Evolutionary conservation across 2,329 filamentous ascomycete genomes (phyloP).

Genomic region (Phyllosticta citrichinensis): DNA sequence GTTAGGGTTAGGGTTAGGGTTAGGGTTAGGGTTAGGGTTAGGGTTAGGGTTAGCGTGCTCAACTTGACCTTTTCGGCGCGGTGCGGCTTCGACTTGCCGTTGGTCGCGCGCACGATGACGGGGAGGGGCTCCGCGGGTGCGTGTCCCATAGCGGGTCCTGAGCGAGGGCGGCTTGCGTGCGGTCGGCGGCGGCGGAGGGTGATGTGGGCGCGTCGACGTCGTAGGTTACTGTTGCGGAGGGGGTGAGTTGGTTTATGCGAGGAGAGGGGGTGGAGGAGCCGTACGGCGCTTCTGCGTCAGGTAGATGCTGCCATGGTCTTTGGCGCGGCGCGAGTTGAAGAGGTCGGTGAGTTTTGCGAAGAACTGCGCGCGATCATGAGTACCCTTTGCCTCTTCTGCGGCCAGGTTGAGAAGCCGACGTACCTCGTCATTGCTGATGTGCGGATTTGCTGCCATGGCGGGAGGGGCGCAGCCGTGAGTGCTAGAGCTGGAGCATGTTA

Average conservation of each 20-base stretch:
- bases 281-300: constrained; percentile 68
- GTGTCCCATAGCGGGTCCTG: constrained; percentile 50
- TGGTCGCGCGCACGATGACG: constrained; percentile 72
- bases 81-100: constrained; percentile 53
- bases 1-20: too few species aligned
- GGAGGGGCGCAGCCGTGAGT: constrained; percentile 1
- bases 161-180: not conserved
- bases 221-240: constrained; percentile 27
- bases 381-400: not conserved
- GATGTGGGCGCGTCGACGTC: constrained; percentile 13
- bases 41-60: constrained; percentile 50
- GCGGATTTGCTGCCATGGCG: constrained; percentile 27
- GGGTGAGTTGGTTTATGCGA: not conserved
- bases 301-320: constrained; percentile 63
- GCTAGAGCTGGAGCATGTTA: not conserved
- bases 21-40: too few species aligned
- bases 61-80: constrained; percentile 58
- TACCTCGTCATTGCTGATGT: constrained; percentile 54
- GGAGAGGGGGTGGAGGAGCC: constrained; percentile 3
- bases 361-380: constrained; percentile 45
- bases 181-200: constrained; percentile 24
- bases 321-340: constrained; percentile 55
- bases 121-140: constrained; percentile 50
- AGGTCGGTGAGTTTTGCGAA: constrained; percentile 59
- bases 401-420: not conserved